These are phyloP conservation scores for Stagonosporopsis vannaccii DNA, from an alignment of 2,329 filamentous ascomycete genomes.

Conservation along the genomic window DNA sequence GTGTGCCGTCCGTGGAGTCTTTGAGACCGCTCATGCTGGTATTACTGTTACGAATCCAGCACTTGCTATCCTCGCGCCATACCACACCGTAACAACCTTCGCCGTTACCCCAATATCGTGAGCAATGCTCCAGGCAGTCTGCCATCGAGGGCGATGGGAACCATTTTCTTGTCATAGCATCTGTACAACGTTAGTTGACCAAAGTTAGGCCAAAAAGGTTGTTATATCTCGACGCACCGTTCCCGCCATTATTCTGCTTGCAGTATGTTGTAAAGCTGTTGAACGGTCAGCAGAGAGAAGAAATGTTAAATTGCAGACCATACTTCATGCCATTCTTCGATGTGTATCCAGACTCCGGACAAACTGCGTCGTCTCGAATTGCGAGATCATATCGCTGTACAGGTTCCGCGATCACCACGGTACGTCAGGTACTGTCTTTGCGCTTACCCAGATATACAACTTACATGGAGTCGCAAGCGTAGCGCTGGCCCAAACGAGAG, in stretches of 20 bases:
- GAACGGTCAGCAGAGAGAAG: neutral
- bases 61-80: conserved; percentile 29
- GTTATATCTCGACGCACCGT: conserved; percentile 26
- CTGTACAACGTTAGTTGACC: neutral
- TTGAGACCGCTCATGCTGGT: conserved; percentile 21
- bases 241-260: conserved; percentile 36
- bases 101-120: conserved; percentile 37
- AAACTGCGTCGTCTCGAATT: conserved; percentile 25
- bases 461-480: conserved; percentile 35
- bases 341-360: conserved; percentile 29
- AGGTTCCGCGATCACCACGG: conserved; percentile 28
- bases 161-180: conserved; percentile 12
- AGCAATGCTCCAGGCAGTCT: conserved; percentile 44
- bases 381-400: conserved; percentile 22
- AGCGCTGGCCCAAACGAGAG: conserved; percentile 30
- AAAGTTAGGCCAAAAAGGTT: neutral
- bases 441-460: conserved; percentile 8
- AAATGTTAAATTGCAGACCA: neutral
- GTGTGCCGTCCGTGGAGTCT: conserved; percentile 21
- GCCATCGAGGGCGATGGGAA: conserved; percentile 28
- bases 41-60: conserved; percentile 41
- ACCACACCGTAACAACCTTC: conserved; percentile 44
- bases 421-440: conserved; percentile 13
- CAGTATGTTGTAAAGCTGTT: conserved; percentile 39
- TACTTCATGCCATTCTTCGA: conserved; percentile 38